Conservation (phyloP, 257 asterid species). For the Ajuga chamaepitys region DNA sequence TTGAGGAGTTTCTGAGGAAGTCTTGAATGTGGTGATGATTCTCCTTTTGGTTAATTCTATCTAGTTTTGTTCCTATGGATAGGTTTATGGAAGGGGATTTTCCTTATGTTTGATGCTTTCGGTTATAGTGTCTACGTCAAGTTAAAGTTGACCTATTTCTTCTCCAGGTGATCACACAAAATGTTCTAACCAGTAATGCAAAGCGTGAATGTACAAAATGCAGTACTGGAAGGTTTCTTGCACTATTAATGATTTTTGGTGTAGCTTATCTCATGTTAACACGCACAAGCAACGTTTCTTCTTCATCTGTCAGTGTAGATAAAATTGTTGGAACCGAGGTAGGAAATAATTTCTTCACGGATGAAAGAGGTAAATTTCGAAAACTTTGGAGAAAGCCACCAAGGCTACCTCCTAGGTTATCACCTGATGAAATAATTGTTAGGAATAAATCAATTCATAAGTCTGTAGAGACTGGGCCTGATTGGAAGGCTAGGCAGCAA, state of each 20-base stretch:
- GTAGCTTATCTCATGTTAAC: conserved; percentile 55
- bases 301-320: conserved; percentile 28
- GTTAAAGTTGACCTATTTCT: conserved; percentile 10
- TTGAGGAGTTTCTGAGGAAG: conserved; percentile 5
- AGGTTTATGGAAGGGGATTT: neutral
- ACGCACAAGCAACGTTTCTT: conserved; percentile 31
- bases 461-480: conserved; percentile 28
- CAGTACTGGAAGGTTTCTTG: conserved; percentile 79
- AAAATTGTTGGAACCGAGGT: conserved; percentile 36
- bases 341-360: conserved; percentile 33
- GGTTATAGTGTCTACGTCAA: neutral
- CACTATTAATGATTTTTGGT: conserved; percentile 66
- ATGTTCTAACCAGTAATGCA: conserved; percentile 33
- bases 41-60: neutral
- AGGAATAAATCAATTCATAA: conserved; percentile 36
- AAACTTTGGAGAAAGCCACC: conserved; percentile 77
- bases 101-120: neutral
- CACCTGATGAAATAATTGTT: conserved; percentile 73
- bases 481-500: conserved; percentile 64
- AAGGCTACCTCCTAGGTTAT: conserved; percentile 76
- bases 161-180: conserved; percentile 67
- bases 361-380: conserved; percentile 43
- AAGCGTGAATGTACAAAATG: conserved; percentile 50
- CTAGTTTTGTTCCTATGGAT: neutral
- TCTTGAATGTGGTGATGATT: neutral